Base-by-base conservation (phyloP, 1,284 basidiomycete genomes). In the Boletus chippewaensis region DNA sequence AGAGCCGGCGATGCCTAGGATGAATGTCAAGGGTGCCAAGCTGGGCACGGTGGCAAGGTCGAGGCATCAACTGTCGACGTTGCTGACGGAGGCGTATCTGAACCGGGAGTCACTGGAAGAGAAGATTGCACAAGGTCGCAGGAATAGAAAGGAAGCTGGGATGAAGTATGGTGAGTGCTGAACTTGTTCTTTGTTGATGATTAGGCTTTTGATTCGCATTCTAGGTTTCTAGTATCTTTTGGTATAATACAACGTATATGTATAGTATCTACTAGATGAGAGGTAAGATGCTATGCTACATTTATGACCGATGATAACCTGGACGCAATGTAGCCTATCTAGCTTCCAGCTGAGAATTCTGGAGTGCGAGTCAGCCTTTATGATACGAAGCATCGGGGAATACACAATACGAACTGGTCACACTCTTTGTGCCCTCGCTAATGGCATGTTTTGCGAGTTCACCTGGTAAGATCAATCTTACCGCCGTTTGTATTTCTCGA, bases 131-230 rank as follows among this genome's bases (percentile, higher is more conserved):
- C 79, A 87, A 63, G 87, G 84, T 1, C 76, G 81, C 53, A 74
- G 86, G 58, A 91, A 91, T 61, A 76, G 87, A 56, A 91, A 90
- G 62, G 88, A 91, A 63, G 87, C 88, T 0, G 87, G 88, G 8
- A 90, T 88, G 66, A 91, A 90, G 73, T 91, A 91, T 57, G 88
- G 87, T 84, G 56, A 54, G 77, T 65, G 18, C 18, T 24, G 3
- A 4, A 6, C 9, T 9, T 2, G 22, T 1, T 13, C 3, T 28
- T 11, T 20, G 2, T 36, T 34, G 13, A 6, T 12, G 6, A 13
- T n/a, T 56, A 57, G 22, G 51, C 62, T 8, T 20, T 9, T 52
- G 2, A 64, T 69, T 18, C 66, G 66, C 40, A 69, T 68, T 45
- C 67, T 68, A 79, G 59, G 73, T 70, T 55, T 71, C 71, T 66